These are phyloP conservation scores for Allium sativum DNA, from an alignment of 106 monocot species.

Conservation along the genomic window DNA sequence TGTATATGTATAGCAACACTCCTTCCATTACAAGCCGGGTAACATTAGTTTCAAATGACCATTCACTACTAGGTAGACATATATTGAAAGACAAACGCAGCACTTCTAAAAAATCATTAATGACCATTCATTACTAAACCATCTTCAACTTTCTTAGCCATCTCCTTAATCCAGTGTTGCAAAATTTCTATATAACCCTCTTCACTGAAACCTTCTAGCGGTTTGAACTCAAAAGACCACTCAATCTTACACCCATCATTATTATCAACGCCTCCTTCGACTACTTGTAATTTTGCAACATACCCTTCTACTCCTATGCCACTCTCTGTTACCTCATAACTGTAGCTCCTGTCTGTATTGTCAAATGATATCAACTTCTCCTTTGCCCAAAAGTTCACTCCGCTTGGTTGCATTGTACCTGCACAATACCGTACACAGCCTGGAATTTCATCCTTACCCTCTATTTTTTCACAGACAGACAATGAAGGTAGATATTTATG, in stretches of 20 bases:
- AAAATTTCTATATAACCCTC: too few relatives aligned
- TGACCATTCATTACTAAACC: too few relatives aligned
- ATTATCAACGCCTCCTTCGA: not conserved
- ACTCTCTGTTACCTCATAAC: slow-evolving; percentile 19
- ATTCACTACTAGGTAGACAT: too few relatives aligned
- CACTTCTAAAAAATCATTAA: too few relatives aligned
- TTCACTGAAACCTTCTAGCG: too few relatives aligned
- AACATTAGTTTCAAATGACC: too few relatives aligned
- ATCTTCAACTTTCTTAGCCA: too few relatives aligned
- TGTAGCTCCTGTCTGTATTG: slow-evolving; percentile 7
- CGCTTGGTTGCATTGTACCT: not conserved
- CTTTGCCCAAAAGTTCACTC: slow-evolving; percentile 12
- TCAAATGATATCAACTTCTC: slow-evolving; percentile 19
- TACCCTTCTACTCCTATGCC: slow-evolving; percentile 18
- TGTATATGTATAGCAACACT: too few relatives aligned
- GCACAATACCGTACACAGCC: slow-evolving; percentile 15
- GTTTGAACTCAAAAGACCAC: slow-evolving; percentile 15
- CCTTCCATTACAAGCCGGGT: too few relatives aligned
- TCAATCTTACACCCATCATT: slow-evolving; percentile 11
- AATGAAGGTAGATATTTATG: slow-evolving; percentile 16
- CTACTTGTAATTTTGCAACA: slow-evolving; percentile 9
- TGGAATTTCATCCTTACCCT: not conserved
- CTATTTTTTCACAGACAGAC: slow-evolving; percentile 8
- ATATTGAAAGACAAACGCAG: too few relatives aligned
- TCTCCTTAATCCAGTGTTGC: too few relatives aligned